A percentile compares a stretch with the other conserved stretches of the same genome.
phyloP scores from a whole-genome alignment of 2,329 filamentous ascomycete genomes.

The Parastagonospora avenae region DNA sequence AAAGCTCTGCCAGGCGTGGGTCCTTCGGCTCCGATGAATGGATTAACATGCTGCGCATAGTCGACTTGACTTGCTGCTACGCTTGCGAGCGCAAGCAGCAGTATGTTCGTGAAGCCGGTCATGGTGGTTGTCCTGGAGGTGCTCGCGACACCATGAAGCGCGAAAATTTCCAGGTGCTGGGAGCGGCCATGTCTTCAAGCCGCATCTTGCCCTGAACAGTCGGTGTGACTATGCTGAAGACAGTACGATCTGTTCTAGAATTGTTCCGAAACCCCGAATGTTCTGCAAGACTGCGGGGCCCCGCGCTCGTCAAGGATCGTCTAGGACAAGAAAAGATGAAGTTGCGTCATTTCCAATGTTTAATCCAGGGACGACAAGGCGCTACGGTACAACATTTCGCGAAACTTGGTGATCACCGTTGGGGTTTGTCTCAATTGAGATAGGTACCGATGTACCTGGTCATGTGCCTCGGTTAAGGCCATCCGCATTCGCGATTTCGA shows the following conservation, averaged over 20 bases:
- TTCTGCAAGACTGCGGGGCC: neutral
- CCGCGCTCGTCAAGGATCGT: neutral
- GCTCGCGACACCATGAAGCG: neutral
- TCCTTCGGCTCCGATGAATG: conserved; percentile 57
- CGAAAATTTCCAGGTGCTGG: neutral
- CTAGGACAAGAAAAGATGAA: neutral
- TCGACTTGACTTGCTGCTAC: conserved; percentile 20
- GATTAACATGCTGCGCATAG: conserved; percentile 55
- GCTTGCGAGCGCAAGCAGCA: neutral
- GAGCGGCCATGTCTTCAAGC: neutral
- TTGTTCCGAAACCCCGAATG: neutral
- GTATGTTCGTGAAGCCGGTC: neutral
- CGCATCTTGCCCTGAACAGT: neutral
- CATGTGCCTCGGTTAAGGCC: too few relatives aligned
- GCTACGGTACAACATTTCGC: neutral
- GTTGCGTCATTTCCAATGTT: conserved; percentile 1
- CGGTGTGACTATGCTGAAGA: neutral
- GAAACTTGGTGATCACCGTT: conserved; percentile 1
- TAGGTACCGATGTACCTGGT: too few relatives aligned
- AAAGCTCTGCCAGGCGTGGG: conserved; percentile 52
- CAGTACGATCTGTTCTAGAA: neutral
- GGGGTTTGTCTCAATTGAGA: neutral
- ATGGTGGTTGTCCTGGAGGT: neutral
- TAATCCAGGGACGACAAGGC: neutral
- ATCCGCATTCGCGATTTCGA: too few relatives aligned